Evolutionary conservation across 257 asterid species (phyloP).

Genomic region (Solanum pinnatisectum): DNA sequence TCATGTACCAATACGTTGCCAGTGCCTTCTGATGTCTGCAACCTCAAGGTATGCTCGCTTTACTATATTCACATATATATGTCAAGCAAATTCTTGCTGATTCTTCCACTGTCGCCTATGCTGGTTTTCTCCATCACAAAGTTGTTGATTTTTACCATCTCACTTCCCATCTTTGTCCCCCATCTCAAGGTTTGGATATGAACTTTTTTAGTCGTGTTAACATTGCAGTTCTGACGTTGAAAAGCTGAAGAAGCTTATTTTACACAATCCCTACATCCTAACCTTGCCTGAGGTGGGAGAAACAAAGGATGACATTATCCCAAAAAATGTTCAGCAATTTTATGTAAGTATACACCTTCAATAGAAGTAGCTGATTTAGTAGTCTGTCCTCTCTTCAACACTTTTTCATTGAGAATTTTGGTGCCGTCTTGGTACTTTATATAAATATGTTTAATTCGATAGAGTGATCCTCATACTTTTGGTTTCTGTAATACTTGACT

Average conservation of each 20-base stretch:
- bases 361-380: background rate
- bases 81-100: background rate
- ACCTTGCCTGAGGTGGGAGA: conserved; percentile 83
- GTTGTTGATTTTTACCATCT: background rate
- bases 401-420: background rate
- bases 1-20: conserved; percentile 80
- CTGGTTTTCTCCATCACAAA: background rate
- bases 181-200: background rate
- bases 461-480: background rate
- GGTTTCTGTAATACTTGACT: background rate
- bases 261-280: conserved; percentile 82
- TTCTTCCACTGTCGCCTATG: background rate
- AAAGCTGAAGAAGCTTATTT: conserved; percentile 82
- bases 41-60: conserved; percentile 64
- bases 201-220: conserved; percentile 6
- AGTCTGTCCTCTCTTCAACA: background rate
- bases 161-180: background rate
- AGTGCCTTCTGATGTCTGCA: conserved; percentile 98
- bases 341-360: conserved; percentile 45
- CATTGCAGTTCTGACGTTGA: conserved; percentile 79
- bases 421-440: background rate
- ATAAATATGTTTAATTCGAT: background rate
- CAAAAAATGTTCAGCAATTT: conserved; percentile 84
- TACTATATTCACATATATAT: background rate
- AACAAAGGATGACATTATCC: conserved; percentile 73